Percentiles rank a stretch among this genome's conserved stretches.
phyloP scores from a whole-genome alignment of 2,329 filamentous ascomycete species.

The Hymenoscyphus fructigenus region DNA sequence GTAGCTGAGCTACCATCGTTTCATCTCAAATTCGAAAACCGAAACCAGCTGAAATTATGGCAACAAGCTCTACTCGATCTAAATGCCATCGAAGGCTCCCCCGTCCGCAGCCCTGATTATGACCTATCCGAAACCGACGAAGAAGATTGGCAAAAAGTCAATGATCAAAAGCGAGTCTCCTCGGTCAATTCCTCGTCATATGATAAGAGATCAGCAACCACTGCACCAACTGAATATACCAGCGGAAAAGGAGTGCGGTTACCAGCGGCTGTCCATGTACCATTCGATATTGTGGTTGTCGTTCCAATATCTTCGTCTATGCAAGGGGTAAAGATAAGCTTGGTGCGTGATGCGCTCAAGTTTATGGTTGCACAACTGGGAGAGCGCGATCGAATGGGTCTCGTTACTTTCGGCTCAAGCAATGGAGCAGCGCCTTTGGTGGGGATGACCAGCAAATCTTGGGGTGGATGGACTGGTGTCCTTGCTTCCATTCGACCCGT shows the following conservation, averaged over 20 bases:
- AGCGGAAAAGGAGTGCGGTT: conserved; percentile 47
- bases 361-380: conserved; percentile 90
- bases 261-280: conserved; percentile 66
- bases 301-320: conserved; percentile 97
- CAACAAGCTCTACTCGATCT: conserved; percentile 83
- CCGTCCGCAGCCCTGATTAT: conserved; percentile 69
- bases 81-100: conserved; percentile 66
- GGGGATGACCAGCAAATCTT: conserved; percentile 96
- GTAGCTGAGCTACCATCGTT: conserved; percentile 92
- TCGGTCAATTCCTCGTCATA: conserved; percentile 80
- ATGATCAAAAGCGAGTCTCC: conserved; percentile 67
- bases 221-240: conserved; percentile 90
- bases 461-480: conserved; percentile 87
- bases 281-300: conserved; percentile 92
- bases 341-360: conserved; percentile 85
- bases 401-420: conserved; percentile 95
- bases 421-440: conserved; percentile 91
- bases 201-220: conserved; percentile 76
- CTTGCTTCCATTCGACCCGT: conserved; percentile 87
- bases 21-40: conserved; percentile 84
- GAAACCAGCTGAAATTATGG: conserved; percentile 85
- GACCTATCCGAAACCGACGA: conserved; percentile 85
- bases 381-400: conserved; percentile 91
- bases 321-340: conserved; percentile 98
- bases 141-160: conserved; percentile 74